Conservation (phyloP, 192 early-diverging fungal genomes). For the Coemansia sp. region DNA sequence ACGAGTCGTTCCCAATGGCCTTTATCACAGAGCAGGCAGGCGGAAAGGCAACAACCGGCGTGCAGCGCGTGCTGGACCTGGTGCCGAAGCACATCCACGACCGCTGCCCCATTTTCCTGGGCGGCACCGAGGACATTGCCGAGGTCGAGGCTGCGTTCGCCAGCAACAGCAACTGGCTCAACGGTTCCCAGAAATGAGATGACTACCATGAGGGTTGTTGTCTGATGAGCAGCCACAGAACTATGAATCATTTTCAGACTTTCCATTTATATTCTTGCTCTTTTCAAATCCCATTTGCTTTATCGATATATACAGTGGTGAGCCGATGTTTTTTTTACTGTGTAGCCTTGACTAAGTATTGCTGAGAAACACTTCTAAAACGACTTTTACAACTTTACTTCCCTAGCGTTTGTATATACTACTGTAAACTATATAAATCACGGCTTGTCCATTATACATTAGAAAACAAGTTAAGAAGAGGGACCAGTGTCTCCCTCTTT, state of each 20-base stretch:
- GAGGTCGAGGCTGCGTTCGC: slow-evolving; percentile 76
- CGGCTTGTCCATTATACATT: too few species aligned
- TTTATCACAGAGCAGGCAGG: slow-evolving; percentile 94
- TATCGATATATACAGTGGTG: too few species aligned
- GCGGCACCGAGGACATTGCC: slow-evolving; percentile 85
- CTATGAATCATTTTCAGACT: neutral
- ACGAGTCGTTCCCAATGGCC: slow-evolving; percentile 99
- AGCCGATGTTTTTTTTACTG: too few species aligned
- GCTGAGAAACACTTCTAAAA: too few species aligned
- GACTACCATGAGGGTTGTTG: neutral
- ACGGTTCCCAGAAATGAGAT: slow-evolving; percentile 29
- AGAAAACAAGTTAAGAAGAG: too few species aligned
- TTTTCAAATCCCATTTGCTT: neutral
- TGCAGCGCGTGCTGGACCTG: slow-evolving; percentile 78
- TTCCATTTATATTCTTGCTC: neutral
- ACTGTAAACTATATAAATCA: too few species aligned
- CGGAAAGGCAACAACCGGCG: slow-evolving; percentile 86
- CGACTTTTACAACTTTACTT: too few species aligned
- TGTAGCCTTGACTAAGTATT: too few species aligned
- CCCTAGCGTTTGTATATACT: too few species aligned
- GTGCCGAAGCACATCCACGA: slow-evolving; percentile 86
- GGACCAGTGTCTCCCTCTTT: too few species aligned
- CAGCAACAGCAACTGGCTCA: slow-evolving; percentile 50
- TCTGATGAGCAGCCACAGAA: neutral
- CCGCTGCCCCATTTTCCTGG: slow-evolving; percentile 88